A percentile compares a stretch with the other conserved stretches of the same genome.
Evolutionary conservation across 331 rosid genomes (phyloP).

Genomic region (Pyrus hybrid): DNA sequence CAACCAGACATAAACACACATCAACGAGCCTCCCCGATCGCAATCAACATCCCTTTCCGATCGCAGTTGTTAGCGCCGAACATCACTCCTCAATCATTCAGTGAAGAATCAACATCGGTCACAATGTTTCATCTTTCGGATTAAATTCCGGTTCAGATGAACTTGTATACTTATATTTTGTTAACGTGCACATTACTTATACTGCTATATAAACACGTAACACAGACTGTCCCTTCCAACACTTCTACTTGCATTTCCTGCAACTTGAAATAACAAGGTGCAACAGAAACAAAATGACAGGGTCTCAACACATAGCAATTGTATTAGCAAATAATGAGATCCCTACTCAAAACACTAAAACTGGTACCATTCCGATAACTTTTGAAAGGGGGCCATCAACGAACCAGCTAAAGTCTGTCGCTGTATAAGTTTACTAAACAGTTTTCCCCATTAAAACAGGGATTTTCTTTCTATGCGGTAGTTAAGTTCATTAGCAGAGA

Average conservation of each 20-base stretch:
- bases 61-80: too few relatives aligned
- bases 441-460: constrained; percentile 46
- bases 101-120: too few relatives aligned
- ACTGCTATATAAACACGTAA: neutral
- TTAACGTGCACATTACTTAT: neutral
- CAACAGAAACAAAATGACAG: neutral
- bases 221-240: neutral
- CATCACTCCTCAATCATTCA: too few relatives aligned
- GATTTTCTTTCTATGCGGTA: constrained; percentile 13
- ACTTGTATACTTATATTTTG: neutral
- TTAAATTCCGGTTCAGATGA: too few relatives aligned
- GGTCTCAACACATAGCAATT: neutral
- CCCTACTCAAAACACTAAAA: constrained; percentile 8
- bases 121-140: too few relatives aligned
- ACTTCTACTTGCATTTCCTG: neutral
- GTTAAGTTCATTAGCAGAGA: constrained; percentile 25
- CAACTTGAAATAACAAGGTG: neutral
- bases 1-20: too few relatives aligned
- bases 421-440: neutral
- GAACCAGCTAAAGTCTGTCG: neutral
- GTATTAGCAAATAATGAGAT: neutral
- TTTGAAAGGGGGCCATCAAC: neutral
- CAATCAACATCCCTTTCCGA: too few relatives aligned
- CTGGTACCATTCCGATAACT: neutral
- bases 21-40: too few relatives aligned